phyloP scores from a whole-genome alignment of 805 yeast genomes.

The Metschnikowia peoriensis region DNA sequence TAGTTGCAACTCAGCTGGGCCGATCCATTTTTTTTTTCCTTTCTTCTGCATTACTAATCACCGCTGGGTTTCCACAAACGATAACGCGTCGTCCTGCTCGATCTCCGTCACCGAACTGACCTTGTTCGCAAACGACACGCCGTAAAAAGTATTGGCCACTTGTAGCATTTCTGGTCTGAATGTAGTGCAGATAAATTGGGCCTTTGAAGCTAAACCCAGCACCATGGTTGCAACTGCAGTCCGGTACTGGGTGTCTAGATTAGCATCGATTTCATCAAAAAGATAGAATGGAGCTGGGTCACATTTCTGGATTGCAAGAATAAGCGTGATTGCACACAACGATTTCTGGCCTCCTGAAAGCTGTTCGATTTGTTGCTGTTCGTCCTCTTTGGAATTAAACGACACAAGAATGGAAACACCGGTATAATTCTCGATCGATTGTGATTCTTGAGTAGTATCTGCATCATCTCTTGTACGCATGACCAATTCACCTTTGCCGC shows the following conservation, averaged over 20 bases:
- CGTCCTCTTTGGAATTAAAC: conserved; percentile 81
- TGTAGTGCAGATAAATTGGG: conserved; percentile 95
- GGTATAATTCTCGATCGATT: conserved; percentile 53
- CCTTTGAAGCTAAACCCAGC: conserved; percentile 57
- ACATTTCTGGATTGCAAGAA: conserved; percentile 88
- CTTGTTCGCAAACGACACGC: conserved; percentile 80
- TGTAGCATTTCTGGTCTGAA: conserved; percentile 90
- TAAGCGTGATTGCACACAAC: conserved; percentile 91
- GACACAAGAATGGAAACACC: conserved; percentile 90
- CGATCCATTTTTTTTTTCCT: too few relatives aligned
- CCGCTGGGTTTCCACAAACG: conserved; percentile 74
- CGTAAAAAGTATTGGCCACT: conserved; percentile 82
- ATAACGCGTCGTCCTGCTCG: conserved; percentile 66
- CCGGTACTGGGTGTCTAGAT: conserved; percentile 88
- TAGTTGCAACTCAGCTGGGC: too few relatives aligned
- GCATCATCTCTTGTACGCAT: conserved; percentile 48
- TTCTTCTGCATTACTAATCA: not conserved
- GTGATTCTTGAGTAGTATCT: conserved; percentile 19
- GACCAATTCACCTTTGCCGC: conserved; percentile 71
- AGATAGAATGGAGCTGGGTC: conserved; percentile 97
- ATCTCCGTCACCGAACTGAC: conserved; percentile 77
- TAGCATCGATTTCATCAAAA: conserved; percentile 96
- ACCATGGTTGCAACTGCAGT: conserved; percentile 80
- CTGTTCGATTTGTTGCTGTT: conserved; percentile 85
- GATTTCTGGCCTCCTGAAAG: conserved; percentile 97